Base-by-base conservation (phyloP, 176 grass and related monocot genomes). In the Bolboschoenus planiculmis region DNA sequence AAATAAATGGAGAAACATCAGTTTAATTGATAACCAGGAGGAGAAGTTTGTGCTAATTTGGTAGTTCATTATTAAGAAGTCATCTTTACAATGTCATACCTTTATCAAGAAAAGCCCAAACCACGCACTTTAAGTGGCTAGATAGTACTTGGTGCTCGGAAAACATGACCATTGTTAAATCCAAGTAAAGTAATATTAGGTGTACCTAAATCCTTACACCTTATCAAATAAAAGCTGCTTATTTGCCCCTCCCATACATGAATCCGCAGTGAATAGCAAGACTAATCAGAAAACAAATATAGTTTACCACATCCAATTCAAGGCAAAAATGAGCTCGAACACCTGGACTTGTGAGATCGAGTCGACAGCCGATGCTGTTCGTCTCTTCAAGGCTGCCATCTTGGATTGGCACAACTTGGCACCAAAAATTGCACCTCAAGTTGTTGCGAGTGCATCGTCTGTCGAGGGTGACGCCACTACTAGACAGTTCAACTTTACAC, bases 401-500 rank as follows among this genome's bases (percentile, higher is more conserved):
- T 30, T 91, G 84, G 91, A 97, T 77, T 97, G 94, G 91, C 91
- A 97, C 87, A 88, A 46, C 21, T 84, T 93, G 3, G 89, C 81
- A 4, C 94, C 91, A 54, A 91, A 97, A 88, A 14, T 88, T 78
- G 51, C 24, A 14, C 54, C 94, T 4, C n/a, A 91, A 18, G 81
- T 91, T 31, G 74, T 97, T 43, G 50, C 78, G 55, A 90, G 87
- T 76, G 89, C 83, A 30, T 33, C 88, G 20, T 50, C 80, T 9
- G 15, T 91, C 0, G 83, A 91, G 35, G 87, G 87, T 9, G 81
- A 79, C 2, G 85, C 87, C 20, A 85, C 68, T 66, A 55, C 89
- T 16, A 97, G 91, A 66, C 87, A 91, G 78, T 91, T 97, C 87
- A 93, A 97, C 79, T 95, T 97, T 81, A 82, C 87, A 51, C 83